Conservation (phyloP, 1,284 basidiomycete genomes). For the Trichosporon coremiiforme region DNA sequence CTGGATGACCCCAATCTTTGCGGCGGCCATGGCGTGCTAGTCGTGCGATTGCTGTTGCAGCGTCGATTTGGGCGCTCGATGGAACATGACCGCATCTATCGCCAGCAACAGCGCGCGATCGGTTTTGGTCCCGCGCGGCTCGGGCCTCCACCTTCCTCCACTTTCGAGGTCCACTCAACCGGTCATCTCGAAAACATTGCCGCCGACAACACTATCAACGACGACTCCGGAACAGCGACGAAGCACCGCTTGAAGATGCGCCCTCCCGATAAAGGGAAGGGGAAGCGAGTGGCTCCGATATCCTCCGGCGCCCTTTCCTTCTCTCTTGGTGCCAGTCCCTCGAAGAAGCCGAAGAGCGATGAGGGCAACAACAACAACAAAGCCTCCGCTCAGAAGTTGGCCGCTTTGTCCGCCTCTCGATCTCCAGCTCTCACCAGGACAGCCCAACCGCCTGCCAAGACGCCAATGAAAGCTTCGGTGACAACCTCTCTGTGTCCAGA, state of each 20-base stretch:
- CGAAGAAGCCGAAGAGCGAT: slow-evolving; percentile 33
- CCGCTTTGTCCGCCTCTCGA: background rate
- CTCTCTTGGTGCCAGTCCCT: slow-evolving; percentile 29
- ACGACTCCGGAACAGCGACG: background rate
- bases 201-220: background rate
- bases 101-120: background rate
- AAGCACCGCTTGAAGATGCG: background rate
- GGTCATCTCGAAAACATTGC: background rate
- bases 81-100: slow-evolving; percentile 4
- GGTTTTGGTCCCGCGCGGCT: slow-evolving; percentile 23
- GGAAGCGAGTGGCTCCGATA: slow-evolving; percentile 37
- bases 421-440: background rate
- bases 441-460: background rate
- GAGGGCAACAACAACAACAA: background rate
- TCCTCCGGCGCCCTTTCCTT: slow-evolving; percentile 40
- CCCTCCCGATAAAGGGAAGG: slow-evolving; percentile 11
- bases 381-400: background rate
- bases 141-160: slow-evolving; percentile 24
- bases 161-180: background rate
- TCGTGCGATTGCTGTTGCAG: slow-evolving; percentile 5
- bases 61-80: slow-evolving; percentile 1
- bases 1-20: slow-evolving; percentile 43
- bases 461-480: background rate
- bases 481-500: background rate
- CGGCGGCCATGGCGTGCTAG: slow-evolving; percentile 39